A percentile compares a stretch with the other conserved stretches of the same genome.
phyloP scores from a whole-genome alignment of 208 protist genomes.

The Trypanosoma vivax region DNA sequence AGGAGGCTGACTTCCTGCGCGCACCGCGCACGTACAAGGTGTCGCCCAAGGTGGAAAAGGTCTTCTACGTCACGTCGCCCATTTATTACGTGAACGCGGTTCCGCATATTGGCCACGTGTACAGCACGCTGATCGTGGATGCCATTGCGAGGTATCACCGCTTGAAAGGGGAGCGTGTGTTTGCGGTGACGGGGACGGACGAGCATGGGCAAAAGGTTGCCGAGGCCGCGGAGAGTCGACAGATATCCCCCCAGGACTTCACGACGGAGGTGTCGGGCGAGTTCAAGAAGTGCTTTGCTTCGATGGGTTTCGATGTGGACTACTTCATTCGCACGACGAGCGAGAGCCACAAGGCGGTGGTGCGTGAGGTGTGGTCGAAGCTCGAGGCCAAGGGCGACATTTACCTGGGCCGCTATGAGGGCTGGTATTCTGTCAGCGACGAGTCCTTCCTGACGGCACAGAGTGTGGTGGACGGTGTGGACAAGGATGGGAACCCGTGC shows the following conservation, averaged over 20 bases:
- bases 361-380: conserved; percentile 84
- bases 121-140: conserved; percentile 86
- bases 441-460: conserved; percentile 93
- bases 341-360: conserved; percentile 67
- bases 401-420: conserved; percentile 96
- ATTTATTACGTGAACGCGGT: conserved; percentile 92
- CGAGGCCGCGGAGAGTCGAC: conserved; percentile 77
- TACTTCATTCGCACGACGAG: conserved; percentile 97
- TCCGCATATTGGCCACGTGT: conserved; percentile 91
- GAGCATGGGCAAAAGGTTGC: conserved; percentile 98
- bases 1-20: conserved; percentile 75
- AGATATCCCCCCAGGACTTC: conserved; percentile 84
- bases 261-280: conserved; percentile 78
- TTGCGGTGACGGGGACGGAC: conserved; percentile 97
- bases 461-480: conserved; percentile 78
- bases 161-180: conserved; percentile 78
- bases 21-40: conserved; percentile 64
- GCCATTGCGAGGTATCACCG: conserved; percentile 85
- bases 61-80: conserved; percentile 84
- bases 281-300: conserved; percentile 88
- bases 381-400: conserved; percentile 92
- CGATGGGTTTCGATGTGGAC: conserved; percentile 88
- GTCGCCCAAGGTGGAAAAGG: conserved; percentile 55
- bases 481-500: conserved; percentile 84
- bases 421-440: conserved; percentile 98